phyloP scores from a whole-genome alignment of 2,329 filamentous ascomycete species.

The Aspergillus proliferans region DNA sequence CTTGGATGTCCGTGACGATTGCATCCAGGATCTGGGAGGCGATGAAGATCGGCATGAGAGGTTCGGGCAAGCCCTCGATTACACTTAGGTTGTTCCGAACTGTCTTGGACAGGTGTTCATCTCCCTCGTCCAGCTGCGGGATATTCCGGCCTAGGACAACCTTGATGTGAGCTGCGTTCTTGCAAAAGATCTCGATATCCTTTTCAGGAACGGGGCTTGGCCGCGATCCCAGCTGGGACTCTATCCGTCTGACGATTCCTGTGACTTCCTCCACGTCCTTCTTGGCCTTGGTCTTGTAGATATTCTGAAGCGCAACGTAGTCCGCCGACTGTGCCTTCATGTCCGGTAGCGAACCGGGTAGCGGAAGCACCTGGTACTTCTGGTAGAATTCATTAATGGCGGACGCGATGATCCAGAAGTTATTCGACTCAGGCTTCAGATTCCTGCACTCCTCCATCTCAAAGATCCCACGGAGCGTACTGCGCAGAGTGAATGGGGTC shows the following conservation, averaged over 20 bases:
- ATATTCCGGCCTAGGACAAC: slow-evolving; percentile 63
- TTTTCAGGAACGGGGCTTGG: slow-evolving; percentile 52
- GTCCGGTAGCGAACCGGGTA: slow-evolving; percentile 83
- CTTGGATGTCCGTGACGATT: slow-evolving; percentile 51
- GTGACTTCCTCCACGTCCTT: slow-evolving; percentile 72
- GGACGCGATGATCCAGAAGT: slow-evolving; percentile 84
- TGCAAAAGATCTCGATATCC: slow-evolving; percentile 89
- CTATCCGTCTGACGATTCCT: slow-evolving; percentile 53
- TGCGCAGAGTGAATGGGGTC: slow-evolving; percentile 60
- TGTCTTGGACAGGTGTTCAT: slow-evolving; percentile 36
- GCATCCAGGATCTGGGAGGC: slow-evolving; percentile 48
- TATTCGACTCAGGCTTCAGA: slow-evolving; percentile 45
- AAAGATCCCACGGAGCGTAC: slow-evolving; percentile 71
- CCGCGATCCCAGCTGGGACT: slow-evolving; percentile 45
- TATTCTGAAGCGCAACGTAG: slow-evolving; percentile 83
- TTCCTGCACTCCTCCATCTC: slow-evolving; percentile 57
- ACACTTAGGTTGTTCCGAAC: slow-evolving; percentile 28
- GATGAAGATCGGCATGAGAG: slow-evolving; percentile 64
- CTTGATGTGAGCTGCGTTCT: slow-evolving; percentile 88
- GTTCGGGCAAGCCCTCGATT: slow-evolving; percentile 40
- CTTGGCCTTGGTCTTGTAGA: slow-evolving; percentile 86
- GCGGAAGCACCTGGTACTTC: slow-evolving; percentile 66
- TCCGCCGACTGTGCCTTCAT: slow-evolving; percentile 94
- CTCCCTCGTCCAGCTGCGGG: slow-evolving; percentile 41
- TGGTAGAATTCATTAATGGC: slow-evolving; percentile 73